Base-by-base conservation (phyloP, 345 rosid species). In the Linum lewisii region DNA sequence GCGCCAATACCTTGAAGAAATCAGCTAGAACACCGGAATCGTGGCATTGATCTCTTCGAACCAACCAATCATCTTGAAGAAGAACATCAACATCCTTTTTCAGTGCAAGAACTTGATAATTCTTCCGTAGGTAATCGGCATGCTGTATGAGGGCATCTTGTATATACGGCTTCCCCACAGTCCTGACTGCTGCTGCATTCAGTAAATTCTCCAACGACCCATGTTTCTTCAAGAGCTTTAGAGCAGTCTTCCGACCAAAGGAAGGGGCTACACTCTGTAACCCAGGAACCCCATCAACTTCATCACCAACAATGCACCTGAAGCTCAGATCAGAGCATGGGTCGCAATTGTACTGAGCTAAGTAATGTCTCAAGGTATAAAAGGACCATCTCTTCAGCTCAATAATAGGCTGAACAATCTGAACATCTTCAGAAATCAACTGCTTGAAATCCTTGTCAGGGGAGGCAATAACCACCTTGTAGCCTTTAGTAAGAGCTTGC, bases 381-480 rank as follows among this genome's bases (percentile, higher is more conserved):
- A 92, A 92, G 32, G 98, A 86, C 96, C 96, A 92, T 68, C 96
- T 73, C 6, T 73, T 68, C 37, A 92, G 74, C 65, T 86, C 96
- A 18, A 68, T 58, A 74, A 88, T 60, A 60, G 98, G 98, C 77
- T 84, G 75, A 66, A 86, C 96, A 63, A 92, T 77, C 55, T 88
- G 98, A 70, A 92, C 90, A 73, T 92, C 82, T 62, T 84, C 93
- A 65, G 93, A 88, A 51, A 92, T 78, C 74, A 92, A 71, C 77
- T 92, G 98, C 84, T 88, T 92, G 64, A 92, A 92, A 75, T 88
- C 96, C 80, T 92, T 92, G 69, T 92, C 98, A 3, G 95, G 98
- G 52, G 98, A 92, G 64, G 96, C 96, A 75, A 88, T 69, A 64
- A 86, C 95, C 18, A 74, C 93, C 0, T 66, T 69, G 61, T 79